Evolutionary conservation across 495 filamentous ascomycete genomes (phyloP), one percentile per base, ranked within the genome.

Genomic region (Aspergillus nidulans): DNA sequence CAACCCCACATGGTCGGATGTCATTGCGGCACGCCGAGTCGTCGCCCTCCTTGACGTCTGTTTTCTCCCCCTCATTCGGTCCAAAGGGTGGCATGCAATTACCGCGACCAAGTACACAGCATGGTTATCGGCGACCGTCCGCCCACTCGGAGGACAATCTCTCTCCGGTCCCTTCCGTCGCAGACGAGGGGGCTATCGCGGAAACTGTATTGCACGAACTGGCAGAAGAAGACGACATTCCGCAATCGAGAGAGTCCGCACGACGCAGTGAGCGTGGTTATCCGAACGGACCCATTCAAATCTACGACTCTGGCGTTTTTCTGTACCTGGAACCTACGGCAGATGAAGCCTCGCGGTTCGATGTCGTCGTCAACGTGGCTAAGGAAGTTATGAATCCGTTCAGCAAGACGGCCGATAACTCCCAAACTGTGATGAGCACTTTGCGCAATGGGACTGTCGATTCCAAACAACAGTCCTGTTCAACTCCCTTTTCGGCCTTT

Each of bases 321-420:
- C 77, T 98, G 0, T 98, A 95, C 57, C 71, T 95, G 38, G 94
- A 98, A 67, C 94, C 94, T 4, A 92, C 87, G 4, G 83, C 83
- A 0, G 85, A 92, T 47, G 89, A 96, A 64, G 92, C 92, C 2
- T 75, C 85, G 10, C 75, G 86, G 44, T 98, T 95, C 62, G 94
- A 97, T 65, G 86, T 97, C 3, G 84, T 98, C 30, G 82, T 98
- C 49, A 98, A 98, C 62, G 94, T 98, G 20, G 94, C 94, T 1
- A 89, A 90, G 60, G 94, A 98, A 72, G 94, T 98, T 3, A 74
- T 76, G 41, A 98, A 97, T 63, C 94, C 94, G 2, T 95, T 97
- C 67, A 76, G 55, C 13, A 60, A 63, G 6, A 53, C 57, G 7
- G 58, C 78, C 52, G 59, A 62, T 23, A 67, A 69, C 25, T 64